Base-by-base conservation (phyloP, 164 flowering plant species). In the Cinnamomum micranthum region DNA sequence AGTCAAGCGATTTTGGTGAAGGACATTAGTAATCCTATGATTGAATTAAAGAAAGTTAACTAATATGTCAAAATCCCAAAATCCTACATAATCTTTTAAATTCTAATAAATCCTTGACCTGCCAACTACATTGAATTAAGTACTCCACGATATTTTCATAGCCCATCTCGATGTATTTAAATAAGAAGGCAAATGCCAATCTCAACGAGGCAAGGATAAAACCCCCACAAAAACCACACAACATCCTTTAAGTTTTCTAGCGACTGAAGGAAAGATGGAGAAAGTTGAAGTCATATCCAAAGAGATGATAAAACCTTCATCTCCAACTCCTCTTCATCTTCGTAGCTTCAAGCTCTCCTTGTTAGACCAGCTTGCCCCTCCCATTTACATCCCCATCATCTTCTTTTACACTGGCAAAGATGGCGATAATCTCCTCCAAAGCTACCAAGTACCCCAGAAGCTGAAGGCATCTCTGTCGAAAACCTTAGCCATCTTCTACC, bases 241-340 rank as follows among this genome's bases (percentile, higher is more conserved):
- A 35, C 11, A 41, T 41, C 11, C 9, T 6, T 65, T 35, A 25
- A 41, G 47, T 41, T 41, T 41, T 41, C 47, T 41, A 41, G 47
- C 47, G 7, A 41, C 11, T 25, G 10, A 11, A 55, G 73, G 23
- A 25, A 71, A 33, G 63, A 65, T 51, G n/a, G 23, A 68, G 31
- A 73, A 50, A 55, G 69, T 74, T 67, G 33, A 72, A 63, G 35
- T 79, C 35, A 72, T 69, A 41, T 63, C 68, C 4, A 59, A 60
- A 62, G 73, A 72, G 52, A 24, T 20, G 27, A 68, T 79, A 66
- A 79, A 79, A 25, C 81, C 81, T 0, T 78, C 77, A 0, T 73
- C 77, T 67, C 79, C 79, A 65, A 81, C 84, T 47, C 84, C 84
- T 11, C 60, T 17, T 17, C 77, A 69, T 72, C 79, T 73, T 2